phyloP scores from a whole-genome alignment of 1,139 yeast species.

The Saccharomyces pastorianus region DNA sequence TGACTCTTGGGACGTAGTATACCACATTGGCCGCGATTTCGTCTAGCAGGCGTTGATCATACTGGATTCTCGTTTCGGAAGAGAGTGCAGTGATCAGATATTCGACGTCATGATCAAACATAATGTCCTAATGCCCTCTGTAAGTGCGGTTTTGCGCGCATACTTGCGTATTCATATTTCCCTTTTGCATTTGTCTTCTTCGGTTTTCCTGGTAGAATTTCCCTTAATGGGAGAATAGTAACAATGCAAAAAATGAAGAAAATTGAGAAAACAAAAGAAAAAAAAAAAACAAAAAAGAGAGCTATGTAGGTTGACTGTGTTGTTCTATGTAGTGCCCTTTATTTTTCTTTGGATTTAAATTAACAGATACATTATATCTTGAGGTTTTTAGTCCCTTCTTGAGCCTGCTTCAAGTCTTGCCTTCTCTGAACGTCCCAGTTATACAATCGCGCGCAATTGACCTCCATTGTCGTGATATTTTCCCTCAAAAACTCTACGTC shows the following conservation, averaged over 20 bases:
- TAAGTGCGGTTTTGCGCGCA: neutral
- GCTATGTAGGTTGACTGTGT: neutral
- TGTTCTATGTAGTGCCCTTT: neutral
- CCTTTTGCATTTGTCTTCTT: neutral
- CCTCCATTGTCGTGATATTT: conserved; percentile 96
- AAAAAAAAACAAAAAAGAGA: neutral
- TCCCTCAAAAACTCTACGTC: conserved; percentile 85
- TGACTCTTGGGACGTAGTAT: conserved; percentile 24
- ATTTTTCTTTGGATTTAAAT: neutral
- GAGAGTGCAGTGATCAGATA: neutral
- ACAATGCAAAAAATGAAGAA: neutral
- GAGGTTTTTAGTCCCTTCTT: conserved; percentile 26
- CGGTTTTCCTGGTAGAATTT: neutral
- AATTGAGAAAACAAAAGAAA: neutral
- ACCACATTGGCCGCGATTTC: conserved; percentile 14
- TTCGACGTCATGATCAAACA: neutral
- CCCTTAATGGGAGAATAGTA: neutral
- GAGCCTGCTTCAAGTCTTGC: conserved; percentile 36
- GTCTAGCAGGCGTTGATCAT: neutral
- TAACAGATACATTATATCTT: neutral
- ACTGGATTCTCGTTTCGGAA: neutral
- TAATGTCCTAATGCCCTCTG: neutral
- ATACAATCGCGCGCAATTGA: conserved; percentile 87
- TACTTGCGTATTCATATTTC: neutral
- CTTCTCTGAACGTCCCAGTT: conserved; percentile 94